These are phyloP conservation scores for Phylloporus gajari DNA, from an alignment of 1,284 basidiomycete species.

Conservation along the genomic window DNA sequence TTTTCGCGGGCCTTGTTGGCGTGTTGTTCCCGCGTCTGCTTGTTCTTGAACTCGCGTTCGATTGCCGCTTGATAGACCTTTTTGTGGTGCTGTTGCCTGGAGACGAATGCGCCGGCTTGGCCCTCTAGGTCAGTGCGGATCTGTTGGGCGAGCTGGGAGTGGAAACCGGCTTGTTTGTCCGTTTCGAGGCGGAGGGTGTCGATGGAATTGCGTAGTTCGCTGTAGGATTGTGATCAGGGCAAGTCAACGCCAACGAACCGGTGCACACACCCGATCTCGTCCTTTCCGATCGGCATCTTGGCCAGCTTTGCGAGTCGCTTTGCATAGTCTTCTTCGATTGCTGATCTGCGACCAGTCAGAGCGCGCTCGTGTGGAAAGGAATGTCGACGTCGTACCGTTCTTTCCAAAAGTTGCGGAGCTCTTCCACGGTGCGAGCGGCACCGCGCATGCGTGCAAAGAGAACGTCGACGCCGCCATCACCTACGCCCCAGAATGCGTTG, in stretches of 20 bases:
- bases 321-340: constrained; percentile 96
- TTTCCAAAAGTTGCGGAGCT: constrained; percentile 88
- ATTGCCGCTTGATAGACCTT: constrained; percentile 77
- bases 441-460: constrained; percentile 89
- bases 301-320: constrained; percentile 87
- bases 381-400: constrained; percentile 70
- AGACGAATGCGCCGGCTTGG: constrained; percentile 70
- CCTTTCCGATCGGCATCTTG: constrained; percentile 80
- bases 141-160: constrained; percentile 77
- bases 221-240: constrained; percentile 42
- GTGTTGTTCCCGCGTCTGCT: constrained; percentile 84
- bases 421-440: constrained; percentile 88
- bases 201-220: constrained; percentile 82
- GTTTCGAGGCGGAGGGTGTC: constrained; percentile 87
- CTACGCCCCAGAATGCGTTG: constrained; percentile 94
- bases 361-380: not conserved
- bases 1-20: constrained; percentile 91
- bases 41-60: constrained; percentile 90
- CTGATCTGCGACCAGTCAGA: constrained; percentile 57
- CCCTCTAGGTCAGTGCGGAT: constrained; percentile 84
- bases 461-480: constrained; percentile 90
- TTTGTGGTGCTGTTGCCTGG: constrained; percentile 79
- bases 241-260: not conserved
- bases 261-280: constrained; percentile 86
- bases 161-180: constrained; percentile 79